Base-by-base conservation (phyloP, 306 rosid species). In the Begonia peltatifolia region DNA sequence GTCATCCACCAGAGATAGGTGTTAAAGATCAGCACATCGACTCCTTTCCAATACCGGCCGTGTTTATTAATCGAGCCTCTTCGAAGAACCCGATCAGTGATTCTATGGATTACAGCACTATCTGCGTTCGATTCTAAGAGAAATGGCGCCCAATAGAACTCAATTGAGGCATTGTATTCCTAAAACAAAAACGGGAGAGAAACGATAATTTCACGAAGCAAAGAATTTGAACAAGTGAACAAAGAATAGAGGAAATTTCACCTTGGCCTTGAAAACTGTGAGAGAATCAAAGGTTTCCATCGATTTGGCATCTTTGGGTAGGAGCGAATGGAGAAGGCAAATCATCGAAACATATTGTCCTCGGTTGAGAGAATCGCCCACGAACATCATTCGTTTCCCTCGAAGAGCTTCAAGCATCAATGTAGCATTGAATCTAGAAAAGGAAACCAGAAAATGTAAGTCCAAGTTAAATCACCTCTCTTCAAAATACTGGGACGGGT, bases 1-100 rank as follows among this genome's bases (percentile, higher is more conserved):
- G 94, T 80, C 81, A 92, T 81, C 99, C 99, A 92, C 99, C 99
- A 92, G 47, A 92, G 83, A 50, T 92, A 92, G 23, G 99, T 81
- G 64, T 92, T 92, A 59, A 92, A 81, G 20, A 92, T 88, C 54
- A 83, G 47, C 58, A 92, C 74, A 54, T 92, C 94, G 53, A 70
- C 96, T 5, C 86, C 84, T 65, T 92, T 92, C 99, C 99, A 92
- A 15, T 75, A 55, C 16, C 66, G 54, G 6, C 99, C 96, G 54
- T 92, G 99, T 63, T 81, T 86, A 60, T 79, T 81, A 60, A 92
- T 76, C 22, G 99, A 92, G 22, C 87, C 96, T 54, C 82, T 92
- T 61, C 84, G 71, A 2, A 83, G 94, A 62, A 92, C 57, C 62
- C 99, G 75, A 18, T 92, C 99, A 2, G 88, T 65, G 53, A 86